Evolutionary conservation across 1,284 basidiomycete species (phyloP).

Genomic region (Coniophora puteana): DNA sequence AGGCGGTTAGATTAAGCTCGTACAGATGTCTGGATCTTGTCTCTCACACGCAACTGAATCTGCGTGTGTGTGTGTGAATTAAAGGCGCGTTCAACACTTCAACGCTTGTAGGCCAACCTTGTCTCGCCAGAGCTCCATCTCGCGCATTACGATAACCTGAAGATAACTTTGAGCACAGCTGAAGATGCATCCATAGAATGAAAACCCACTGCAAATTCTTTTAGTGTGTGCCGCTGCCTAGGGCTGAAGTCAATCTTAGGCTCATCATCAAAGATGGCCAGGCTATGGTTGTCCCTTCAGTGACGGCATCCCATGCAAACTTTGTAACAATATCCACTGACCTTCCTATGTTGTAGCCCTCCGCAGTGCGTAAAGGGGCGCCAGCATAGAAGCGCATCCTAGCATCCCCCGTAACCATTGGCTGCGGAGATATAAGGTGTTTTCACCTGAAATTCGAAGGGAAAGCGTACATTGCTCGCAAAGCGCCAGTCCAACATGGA

Average conservation of each 20-base stretch:
- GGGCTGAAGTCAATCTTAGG: slow-evolving; percentile 86
- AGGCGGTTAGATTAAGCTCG: slow-evolving; percentile 19
- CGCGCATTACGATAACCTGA: slow-evolving; percentile 87
- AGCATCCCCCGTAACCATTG: slow-evolving; percentile 67
- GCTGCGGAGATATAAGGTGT: slow-evolving; percentile 41
- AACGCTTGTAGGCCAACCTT: slow-evolving; percentile 47
- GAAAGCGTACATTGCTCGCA: slow-evolving; percentile 57
- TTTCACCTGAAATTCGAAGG: neutral
- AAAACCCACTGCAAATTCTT: slow-evolving; percentile 76
- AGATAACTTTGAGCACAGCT: slow-evolving; percentile 8
- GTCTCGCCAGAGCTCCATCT: slow-evolving; percentile 94
- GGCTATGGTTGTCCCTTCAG: slow-evolving; percentile 39
- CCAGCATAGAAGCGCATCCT: slow-evolving; percentile 89
- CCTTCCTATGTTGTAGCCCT: slow-evolving; percentile 89
- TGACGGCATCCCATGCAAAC: slow-evolving; percentile 6
- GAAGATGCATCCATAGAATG: neutral
- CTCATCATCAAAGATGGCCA: slow-evolving; percentile 84
- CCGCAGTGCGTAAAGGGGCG: slow-evolving; percentile 83
- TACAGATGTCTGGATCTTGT: slow-evolving; percentile 87
- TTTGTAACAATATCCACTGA: slow-evolving; percentile 29
- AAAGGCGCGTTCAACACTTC: slow-evolving; percentile 4
- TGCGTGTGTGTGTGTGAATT: slow-evolving; percentile 22
- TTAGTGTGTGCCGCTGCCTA: slow-evolving; percentile 85
- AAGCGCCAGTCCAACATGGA: slow-evolving; percentile 87
- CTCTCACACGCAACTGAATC: slow-evolving; percentile 89